Percentiles rank a stretch among this genome's conserved stretches.
These are phyloP conservation scores for Penicillium crustosum DNA, from an alignment of 2,329 filamentous ascomycete genomes.

Conservation along the genomic window DNA sequence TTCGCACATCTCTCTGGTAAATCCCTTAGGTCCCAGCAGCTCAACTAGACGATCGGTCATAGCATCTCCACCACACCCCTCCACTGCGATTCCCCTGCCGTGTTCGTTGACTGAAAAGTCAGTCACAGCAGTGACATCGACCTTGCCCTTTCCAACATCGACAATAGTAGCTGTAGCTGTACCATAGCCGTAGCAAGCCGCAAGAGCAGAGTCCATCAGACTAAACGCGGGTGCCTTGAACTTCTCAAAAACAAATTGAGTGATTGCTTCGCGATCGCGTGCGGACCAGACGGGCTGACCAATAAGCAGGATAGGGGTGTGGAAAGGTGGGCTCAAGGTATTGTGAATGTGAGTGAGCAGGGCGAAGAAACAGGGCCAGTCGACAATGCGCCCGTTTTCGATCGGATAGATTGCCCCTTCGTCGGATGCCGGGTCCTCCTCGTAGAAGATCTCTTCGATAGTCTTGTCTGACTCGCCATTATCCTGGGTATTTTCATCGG, in stretches of 20 bases:
- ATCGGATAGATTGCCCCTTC: conserved; percentile 92
- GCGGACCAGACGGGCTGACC: conserved; percentile 87
- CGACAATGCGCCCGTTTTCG: conserved; percentile 73
- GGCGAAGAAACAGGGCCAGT: conserved; percentile 92
- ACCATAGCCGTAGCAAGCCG: conserved; percentile 78
- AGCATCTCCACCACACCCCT: conserved; percentile 78
- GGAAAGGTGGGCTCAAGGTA: conserved; percentile 83
- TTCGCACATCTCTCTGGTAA: conserved; percentile 63
- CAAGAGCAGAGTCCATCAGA: conserved; percentile 83
- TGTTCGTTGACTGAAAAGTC: conserved; percentile 76
- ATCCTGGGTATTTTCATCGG: conserved; percentile 26
- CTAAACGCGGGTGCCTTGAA: conserved; percentile 92
- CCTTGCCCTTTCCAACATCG: conserved; percentile 89
- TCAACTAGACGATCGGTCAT: conserved; percentile 74
- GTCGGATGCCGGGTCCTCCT: conserved; percentile 83
- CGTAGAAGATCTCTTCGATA: conserved; percentile 62
- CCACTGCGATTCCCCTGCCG: conserved; percentile 60
- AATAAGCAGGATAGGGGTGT: conserved; percentile 90
- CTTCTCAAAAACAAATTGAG: conserved; percentile 95
- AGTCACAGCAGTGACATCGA: conserved; percentile 85
- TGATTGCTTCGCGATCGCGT: conserved; percentile 80
- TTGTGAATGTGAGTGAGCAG: conserved; percentile 90
- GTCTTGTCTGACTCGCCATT: conserved; percentile 34
- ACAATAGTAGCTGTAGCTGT: conserved; percentile 79
- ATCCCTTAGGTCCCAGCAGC: conserved; percentile 60